phyloP scores from a whole-genome alignment of 805 yeast species.

The Blastobotrys attinorum region DNA sequence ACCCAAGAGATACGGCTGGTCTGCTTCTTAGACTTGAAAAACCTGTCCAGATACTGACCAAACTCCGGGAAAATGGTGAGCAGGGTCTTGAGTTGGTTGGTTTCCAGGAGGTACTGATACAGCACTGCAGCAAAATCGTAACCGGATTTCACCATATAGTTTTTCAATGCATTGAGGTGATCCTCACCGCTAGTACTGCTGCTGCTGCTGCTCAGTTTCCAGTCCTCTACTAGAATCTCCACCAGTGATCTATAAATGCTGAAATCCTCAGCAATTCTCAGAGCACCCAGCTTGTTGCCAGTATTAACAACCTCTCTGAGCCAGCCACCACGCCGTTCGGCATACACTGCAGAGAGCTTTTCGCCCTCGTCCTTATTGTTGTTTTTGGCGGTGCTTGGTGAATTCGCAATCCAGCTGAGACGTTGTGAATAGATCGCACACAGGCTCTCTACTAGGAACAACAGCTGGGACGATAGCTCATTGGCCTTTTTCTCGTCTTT shows the following conservation, averaged over 20 bases:
- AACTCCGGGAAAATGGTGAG: conserved; percentile 51
- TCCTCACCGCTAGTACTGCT: conserved; percentile 1
- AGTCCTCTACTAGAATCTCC: conserved; percentile 40
- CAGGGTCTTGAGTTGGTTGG: conserved; percentile 45
- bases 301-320: conserved; percentile 44
- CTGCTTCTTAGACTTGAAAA: conserved; percentile 36
- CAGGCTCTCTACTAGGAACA: conserved; percentile 34
- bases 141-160: conserved; percentile 54
- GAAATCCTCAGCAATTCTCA: conserved; percentile 57
- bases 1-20: conserved; percentile 58
- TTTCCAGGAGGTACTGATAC: conserved; percentile 48
- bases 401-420: conserved; percentile 10
- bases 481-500: conserved; percentile 1
- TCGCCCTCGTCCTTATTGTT: conserved; percentile 11
- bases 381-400: conserved; percentile 1
- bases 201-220: conserved; percentile 17
- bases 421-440: conserved; percentile 30
- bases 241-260: conserved; percentile 60
- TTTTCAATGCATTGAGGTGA: conserved; percentile 14
- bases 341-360: conserved; percentile 15
- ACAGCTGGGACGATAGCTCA: conserved; percentile 23
- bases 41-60: conserved; percentile 41
- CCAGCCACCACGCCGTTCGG: conserved; percentile 44
- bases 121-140: conserved; percentile 60
- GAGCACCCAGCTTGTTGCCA: conserved; percentile 45